Evolutionary conservation across 768 basidiomycete genomes (phyloP), one percentile per base, ranked within the genome.

Genomic region (Mycena belliarum): DNA sequence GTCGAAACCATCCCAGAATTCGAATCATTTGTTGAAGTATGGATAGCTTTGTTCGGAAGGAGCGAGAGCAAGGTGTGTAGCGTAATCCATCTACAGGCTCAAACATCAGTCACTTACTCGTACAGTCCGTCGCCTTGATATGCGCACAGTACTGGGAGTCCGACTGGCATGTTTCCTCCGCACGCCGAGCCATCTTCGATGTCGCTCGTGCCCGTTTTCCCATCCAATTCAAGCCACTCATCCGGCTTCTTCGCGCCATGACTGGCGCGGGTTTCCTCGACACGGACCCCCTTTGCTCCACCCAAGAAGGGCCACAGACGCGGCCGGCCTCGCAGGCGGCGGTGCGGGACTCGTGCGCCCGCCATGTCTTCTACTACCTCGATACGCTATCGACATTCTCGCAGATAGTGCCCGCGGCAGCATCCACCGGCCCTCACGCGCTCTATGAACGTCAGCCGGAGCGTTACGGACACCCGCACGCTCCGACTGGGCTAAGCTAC

Each of bases 121-220:
- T 32, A 7, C 75, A 68, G 68, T 83, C 90, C 26, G 79, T 89
- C 24, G 76, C 82, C 12, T 83, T 82, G 3, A 85, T 96, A 57
- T 89, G 88, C 61, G 75, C 80, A 6, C 91, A 95, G 63, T 95
- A 85, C 70, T 98, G 95, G 93, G 79, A 85, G 51, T 78, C 75
- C 2, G 93, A 95, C 66, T 90, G 86, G 84, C 75, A 83, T 37
- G 76, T 80, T 35, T 84, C 84, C 45, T 78, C 81, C 4, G 74
- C 86, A 20, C 89, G 93, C 28, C 83, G 89, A 25, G 89, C 90
- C 33, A 82, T 95, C 48, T 82, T 98, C 52, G 93, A 95, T 59
- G 85, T 93, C 23, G 84, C 89, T 8, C 82, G 89, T 4, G 82
- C 89, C 10, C 83, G 91, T 3, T 98, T 94, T 72, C 95, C 95